Evolutionary conservation across 1,284 basidiomycete genomes (phyloP).

Genomic region (Trametes pubescens): DNA sequence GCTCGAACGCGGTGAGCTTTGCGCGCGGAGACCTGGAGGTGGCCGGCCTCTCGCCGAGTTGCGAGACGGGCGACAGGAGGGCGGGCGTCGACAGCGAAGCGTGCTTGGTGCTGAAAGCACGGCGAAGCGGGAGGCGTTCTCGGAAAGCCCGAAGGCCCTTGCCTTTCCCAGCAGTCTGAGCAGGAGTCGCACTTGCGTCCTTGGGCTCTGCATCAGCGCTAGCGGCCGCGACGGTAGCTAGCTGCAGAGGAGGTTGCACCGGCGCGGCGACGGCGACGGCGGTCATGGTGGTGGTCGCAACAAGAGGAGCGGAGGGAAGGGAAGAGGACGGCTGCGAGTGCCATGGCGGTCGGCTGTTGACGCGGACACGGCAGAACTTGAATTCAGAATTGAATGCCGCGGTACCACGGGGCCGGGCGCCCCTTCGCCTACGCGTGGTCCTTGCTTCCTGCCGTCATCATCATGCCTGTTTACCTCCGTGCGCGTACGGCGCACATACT

Average conservation of each 20-base stretch:
- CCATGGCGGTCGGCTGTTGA: constrained; percentile 12
- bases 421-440: background rate
- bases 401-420: background rate
- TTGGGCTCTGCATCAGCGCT: constrained; percentile 2
- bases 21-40: constrained; percentile 14
- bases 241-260: background rate
- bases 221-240: constrained; percentile 9
- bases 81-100: constrained; percentile 27
- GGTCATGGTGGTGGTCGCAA: constrained; percentile 11
- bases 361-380: constrained; percentile 16
- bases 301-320: constrained; percentile 6
- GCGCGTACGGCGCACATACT: background rate
- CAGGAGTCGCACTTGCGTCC: background rate
- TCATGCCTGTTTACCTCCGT: background rate
- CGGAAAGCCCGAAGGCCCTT: constrained; percentile 29
- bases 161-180: constrained; percentile 21
- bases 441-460: constrained; percentile 4
- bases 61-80: constrained; percentile 10
- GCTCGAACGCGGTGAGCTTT: constrained; percentile 22
- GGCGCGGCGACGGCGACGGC: constrained; percentile 17
- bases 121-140: constrained; percentile 27
- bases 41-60: constrained; percentile 1
- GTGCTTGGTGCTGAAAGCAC: constrained; percentile 31
- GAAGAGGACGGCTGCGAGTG: constrained; percentile 6
- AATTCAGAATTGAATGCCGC: constrained; percentile 2